phyloP scores from a whole-genome alignment of 1,139 yeast species.

The Zygoascus meyerae region DNA sequence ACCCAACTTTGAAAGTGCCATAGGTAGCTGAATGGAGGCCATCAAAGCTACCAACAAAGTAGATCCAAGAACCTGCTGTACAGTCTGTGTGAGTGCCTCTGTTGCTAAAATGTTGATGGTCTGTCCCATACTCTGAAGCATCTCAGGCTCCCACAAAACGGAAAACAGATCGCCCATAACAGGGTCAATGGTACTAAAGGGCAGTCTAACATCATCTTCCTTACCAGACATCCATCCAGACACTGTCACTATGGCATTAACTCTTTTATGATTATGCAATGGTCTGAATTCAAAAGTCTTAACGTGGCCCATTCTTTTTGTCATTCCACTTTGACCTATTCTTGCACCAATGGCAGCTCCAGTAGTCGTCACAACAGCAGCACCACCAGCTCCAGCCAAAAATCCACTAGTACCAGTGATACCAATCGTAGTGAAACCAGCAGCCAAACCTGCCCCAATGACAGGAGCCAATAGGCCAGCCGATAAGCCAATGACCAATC shows the following conservation, averaged over 20 bases:
- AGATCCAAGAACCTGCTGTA: slow-evolving; percentile 91
- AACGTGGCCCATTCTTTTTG: slow-evolving; percentile 83
- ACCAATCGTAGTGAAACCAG: slow-evolving; percentile 93
- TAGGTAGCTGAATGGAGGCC: slow-evolving; percentile 93
- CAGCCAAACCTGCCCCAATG: slow-evolving; percentile 97
- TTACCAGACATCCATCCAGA: slow-evolving; percentile 98
- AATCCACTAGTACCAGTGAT: slow-evolving; percentile 88
- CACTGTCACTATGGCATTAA: slow-evolving; percentile 82
- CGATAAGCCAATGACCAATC: slow-evolving; percentile 85
- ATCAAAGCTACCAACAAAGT: slow-evolving; percentile 87
- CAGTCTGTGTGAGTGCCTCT: slow-evolving; percentile 86
- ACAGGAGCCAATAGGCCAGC: slow-evolving; percentile 97
- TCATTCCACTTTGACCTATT: slow-evolving; percentile 83
- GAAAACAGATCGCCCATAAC: slow-evolving; percentile 96
- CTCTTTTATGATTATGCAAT: slow-evolving; percentile 81
- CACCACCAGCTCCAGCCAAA: slow-evolving; percentile 95
- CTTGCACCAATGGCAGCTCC: slow-evolving; percentile 89
- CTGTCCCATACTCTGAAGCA: slow-evolving; percentile 94
- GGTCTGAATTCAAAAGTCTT: slow-evolving; percentile 92
- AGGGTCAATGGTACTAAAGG: slow-evolving; percentile 94
- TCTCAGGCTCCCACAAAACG: slow-evolving; percentile 95
- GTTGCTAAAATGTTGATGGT: slow-evolving; percentile 90
- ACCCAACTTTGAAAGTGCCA: slow-evolving; percentile 83
- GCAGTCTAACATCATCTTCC: slow-evolving; percentile 92
- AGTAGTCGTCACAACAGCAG: slow-evolving; percentile 87